Percentiles rank a stretch among this genome's conserved stretches.
Conservation (phyloP, 805 yeast species). For the Wickerhamiella sergipiensis region DNA sequence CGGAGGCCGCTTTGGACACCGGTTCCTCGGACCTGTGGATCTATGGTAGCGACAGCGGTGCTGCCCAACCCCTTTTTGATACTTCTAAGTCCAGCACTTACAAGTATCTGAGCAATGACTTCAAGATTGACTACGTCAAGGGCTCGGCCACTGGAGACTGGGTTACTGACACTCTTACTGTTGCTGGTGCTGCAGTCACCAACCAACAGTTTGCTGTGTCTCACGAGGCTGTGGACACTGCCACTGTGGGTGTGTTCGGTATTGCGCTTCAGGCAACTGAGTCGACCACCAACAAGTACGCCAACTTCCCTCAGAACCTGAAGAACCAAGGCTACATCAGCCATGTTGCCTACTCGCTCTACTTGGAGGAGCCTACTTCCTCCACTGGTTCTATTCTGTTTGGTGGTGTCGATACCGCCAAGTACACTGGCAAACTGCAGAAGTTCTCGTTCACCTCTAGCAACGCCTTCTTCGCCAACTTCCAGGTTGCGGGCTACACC, state of each 20-base stretch:
- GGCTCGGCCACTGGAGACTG: conserved; percentile 34
- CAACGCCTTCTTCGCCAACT: conserved; percentile 10
- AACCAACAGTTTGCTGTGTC: conserved; percentile 59
- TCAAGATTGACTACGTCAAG: conserved; percentile 5
- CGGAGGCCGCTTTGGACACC: conserved; percentile 47
- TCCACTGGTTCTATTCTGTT: conserved; percentile 40
- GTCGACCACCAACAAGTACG: conserved; percentile 14
- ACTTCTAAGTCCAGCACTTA: conserved; percentile 15
- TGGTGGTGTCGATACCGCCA: conserved; percentile 57
- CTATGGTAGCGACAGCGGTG: conserved; percentile 30
- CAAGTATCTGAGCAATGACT: conserved; percentile 4
- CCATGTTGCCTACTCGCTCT: conserved; percentile 32
- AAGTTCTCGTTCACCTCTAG: conserved; percentile 20
- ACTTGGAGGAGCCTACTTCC: conserved; percentile 10
- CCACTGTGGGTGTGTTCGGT: conserved; percentile 19
- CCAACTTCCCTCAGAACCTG: conserved; percentile 19
- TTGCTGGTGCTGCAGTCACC: conserved; percentile 39
- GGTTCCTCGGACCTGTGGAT: conserved; percentile 65
- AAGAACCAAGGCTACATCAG: conserved; percentile 27
- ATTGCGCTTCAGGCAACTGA: conserved; percentile 22
- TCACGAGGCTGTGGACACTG: conserved; percentile 43
- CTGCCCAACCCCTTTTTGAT: conserved; percentile 15
- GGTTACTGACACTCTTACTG: conserved; percentile 44
- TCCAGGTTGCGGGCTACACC: conserved; percentile 6
- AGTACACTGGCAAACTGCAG: conserved; percentile 37